Evolutionary conservation across 495 filamentous ascomycete species (phyloP).

Genomic region (Chlorociboria aeruginascens): DNA sequence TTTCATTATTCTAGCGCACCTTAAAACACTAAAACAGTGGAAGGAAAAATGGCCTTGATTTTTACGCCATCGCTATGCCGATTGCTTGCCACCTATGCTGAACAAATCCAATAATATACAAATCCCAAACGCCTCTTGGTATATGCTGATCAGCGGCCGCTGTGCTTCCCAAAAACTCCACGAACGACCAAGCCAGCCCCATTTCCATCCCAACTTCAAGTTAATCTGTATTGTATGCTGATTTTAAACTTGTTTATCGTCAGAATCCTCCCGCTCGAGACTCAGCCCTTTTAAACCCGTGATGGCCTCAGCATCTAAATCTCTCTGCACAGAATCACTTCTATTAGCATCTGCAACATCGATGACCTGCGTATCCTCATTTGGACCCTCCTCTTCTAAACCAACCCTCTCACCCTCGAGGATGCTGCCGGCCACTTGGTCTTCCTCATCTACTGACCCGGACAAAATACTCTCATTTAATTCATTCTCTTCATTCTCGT

Average conservation of each 20-base stretch:
- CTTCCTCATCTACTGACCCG: conserved; percentile 25
- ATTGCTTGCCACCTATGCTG: not conserved
- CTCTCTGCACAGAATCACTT: conserved; percentile 10
- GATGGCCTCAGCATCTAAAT: conserved; percentile 36
- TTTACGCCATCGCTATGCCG: conserved; percentile 1
- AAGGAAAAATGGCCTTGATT: not conserved
- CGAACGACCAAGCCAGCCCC: not conserved
- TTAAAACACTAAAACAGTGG: not conserved
- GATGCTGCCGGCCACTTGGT: conserved; percentile 21
- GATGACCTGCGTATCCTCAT: conserved; percentile 14
- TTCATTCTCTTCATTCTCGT: conserved; percentile 23
- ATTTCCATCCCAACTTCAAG: not conserved
- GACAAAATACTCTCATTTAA: conserved; percentile 25
- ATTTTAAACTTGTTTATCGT: conserved; percentile 8
- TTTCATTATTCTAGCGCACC: no score
- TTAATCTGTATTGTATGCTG: no score
- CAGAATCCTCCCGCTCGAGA: conserved; percentile 7
- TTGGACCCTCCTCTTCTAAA: conserved; percentile 16
- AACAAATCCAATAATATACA: not conserved
- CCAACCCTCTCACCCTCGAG: conserved; percentile 29
- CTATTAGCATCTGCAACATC: not conserved
- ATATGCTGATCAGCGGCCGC: not conserved
- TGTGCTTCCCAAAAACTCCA: not conserved
- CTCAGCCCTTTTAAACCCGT: conserved; percentile 29
- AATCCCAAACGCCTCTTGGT: not conserved